Percentiles rank a stretch among this genome's conserved stretches.
Conservation (phyloP, 306 rosid species). For the Biancaea sappan region DNA sequence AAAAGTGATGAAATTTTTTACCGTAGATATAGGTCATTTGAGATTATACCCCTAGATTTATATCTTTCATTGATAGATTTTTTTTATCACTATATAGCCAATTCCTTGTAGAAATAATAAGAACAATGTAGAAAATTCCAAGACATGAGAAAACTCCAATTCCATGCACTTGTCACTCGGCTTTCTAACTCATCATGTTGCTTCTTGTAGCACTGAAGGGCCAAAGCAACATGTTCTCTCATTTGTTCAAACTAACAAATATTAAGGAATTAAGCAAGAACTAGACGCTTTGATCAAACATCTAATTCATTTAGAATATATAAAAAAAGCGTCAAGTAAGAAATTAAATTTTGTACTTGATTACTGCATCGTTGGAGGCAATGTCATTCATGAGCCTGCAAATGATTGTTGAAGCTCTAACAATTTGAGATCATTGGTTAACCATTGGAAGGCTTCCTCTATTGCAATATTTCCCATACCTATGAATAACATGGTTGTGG, state of each 20-base stretch:
- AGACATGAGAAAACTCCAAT: too few relatives aligned
- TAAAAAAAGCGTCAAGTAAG: too few relatives aligned
- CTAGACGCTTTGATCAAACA: too few relatives aligned
- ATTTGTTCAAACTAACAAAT: conserved; percentile 37
- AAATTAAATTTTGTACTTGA: background rate
- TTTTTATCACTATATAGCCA: too few relatives aligned
- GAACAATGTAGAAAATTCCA: too few relatives aligned
- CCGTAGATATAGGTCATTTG: too few relatives aligned
- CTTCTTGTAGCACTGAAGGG: conserved; percentile 34
- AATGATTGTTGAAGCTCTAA: conserved; percentile 9
- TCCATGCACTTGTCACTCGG: conserved; percentile 30
- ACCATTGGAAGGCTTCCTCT: conserved; percentile 29
- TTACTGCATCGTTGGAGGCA: conserved; percentile 33
- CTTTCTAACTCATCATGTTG: background rate
- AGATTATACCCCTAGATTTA: too few relatives aligned
- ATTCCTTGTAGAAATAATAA: too few relatives aligned
- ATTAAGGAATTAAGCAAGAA: too few relatives aligned
- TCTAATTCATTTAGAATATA: background rate
- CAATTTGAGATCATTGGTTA: background rate
- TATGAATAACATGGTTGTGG: background rate
- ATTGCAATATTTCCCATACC: background rate
- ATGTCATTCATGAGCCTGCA: conserved; percentile 42
- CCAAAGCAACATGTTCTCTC: conserved; percentile 24
- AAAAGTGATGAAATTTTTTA: too few relatives aligned
- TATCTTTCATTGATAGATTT: too few relatives aligned